Evolutionary conservation across 257 asterid genomes (phyloP).

Genomic region (Capsicum rhomboideum): DNA sequence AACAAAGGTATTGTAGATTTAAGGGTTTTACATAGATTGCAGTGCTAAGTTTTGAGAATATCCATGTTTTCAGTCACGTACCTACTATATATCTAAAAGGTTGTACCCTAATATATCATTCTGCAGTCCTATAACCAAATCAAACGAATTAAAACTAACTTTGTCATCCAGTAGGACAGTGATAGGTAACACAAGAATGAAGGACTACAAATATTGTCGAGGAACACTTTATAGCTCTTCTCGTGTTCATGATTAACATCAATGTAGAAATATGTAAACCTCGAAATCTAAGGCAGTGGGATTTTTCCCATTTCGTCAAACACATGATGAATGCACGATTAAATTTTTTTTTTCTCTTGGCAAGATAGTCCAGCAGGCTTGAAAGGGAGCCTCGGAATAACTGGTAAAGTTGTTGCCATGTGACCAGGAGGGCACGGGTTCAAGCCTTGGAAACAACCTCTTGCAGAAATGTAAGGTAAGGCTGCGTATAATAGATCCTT

Average conservation of each 20-base stretch:
- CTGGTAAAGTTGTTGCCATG: no score
- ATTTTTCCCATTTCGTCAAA: background rate
- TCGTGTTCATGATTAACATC: background rate
- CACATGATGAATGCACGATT: background rate
- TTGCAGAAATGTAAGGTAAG: no score
- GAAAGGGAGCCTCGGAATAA: no score
- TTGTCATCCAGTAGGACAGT: background rate
- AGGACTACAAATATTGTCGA: no score
- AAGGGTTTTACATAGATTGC: background rate
- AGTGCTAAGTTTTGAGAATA: background rate
- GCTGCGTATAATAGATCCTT: no score
- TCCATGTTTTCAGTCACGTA: background rate
- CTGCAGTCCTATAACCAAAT: background rate
- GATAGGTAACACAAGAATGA: background rate
- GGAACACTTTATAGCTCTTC: background rate
- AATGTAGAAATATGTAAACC: background rate
- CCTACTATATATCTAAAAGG: background rate
- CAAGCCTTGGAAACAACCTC: no score
- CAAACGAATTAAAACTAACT: background rate
- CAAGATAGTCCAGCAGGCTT: background rate
- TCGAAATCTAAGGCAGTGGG: background rate
- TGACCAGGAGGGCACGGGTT: no score
- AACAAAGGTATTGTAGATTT: background rate
- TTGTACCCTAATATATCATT: background rate
- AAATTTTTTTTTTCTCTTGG: background rate